Base-by-base conservation (phyloP, 441 rosid species). In the Erodium moschatum region DNA sequence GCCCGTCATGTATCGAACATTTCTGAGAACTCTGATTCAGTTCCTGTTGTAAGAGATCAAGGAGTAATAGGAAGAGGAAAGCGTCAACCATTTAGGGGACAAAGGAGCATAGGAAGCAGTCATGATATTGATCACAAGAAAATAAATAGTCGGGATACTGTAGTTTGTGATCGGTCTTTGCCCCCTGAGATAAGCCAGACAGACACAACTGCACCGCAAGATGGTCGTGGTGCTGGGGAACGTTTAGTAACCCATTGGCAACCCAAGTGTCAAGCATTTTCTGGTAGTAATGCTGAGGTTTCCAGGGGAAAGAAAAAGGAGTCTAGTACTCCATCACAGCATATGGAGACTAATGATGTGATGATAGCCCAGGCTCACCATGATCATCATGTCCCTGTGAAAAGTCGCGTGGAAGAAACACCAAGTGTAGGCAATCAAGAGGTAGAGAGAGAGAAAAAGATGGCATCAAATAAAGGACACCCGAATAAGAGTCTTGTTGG, bases 231-330 rank as follows among this genome's bases (percentile, higher is more conserved):
- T 74, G 68, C 61, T 69, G 91, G 85, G 33, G 95, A 90, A 65
- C 81, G 81, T 67, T 70, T 84, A 65, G 31, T 83, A 69, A 70
- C 89, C 73, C 96, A 90, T 11, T 90, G 97, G 97, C 90, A 90
- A 70, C 97, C 90, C 16, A 93, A 82, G 74, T 73, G 85, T 15
- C 90, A 83, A 46, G 13, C 85, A 76, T 67, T 67, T 44, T 73
- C 75, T 69, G 50, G 75, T 61, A 65, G 75, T 61, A 65, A 75
- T 72, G 72, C 77, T 33, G 88, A 79, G 75, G 66, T 74, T 73
- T 73, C 74, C 44, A 83, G 78, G 78, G 68, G 73, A 66, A 81
- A 82, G 74, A 82, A 56, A 76, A 88, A 73, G 72, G 89, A 83
- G 73, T 67, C 81, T 46, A 15, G 70, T 69, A 42, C 67, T 63